These are phyloP conservation scores for Cordyceps cicadae DNA, from an alignment of 2,329 filamentous ascomycete species.

Conservation along the genomic window DNA sequence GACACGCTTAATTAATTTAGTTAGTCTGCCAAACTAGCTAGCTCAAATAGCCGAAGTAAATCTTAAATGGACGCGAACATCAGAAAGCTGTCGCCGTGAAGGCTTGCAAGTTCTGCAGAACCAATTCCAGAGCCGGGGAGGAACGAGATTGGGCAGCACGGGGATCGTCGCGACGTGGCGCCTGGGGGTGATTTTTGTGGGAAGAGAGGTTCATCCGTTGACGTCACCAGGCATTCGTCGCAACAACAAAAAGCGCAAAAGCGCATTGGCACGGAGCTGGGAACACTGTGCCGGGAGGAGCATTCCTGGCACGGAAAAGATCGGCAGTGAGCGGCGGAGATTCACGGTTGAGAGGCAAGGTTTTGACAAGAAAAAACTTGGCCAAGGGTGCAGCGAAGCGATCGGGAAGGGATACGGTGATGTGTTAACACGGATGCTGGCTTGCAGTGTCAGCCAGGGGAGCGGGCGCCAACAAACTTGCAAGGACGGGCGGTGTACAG, in stretches of 20 bases:
- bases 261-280: not conserved
- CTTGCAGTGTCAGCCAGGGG: not conserved
- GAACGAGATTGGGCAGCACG: not conserved
- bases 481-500: not conserved
- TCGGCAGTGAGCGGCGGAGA: too few species aligned
- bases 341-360: not conserved
- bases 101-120: too few species aligned
- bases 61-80: too few species aligned
- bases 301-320: not conserved
- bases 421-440: not conserved
- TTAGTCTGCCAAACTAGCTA: too few species aligned
- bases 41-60: too few species aligned
- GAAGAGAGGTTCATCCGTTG: not conserved
- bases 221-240: slow-evolving; percentile 1
- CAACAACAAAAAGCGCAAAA: not conserved
- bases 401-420: not conserved
- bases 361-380: not conserved
- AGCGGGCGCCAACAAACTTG: not conserved
- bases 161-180: not conserved
- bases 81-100: too few species aligned
- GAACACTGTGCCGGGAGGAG: not conserved
- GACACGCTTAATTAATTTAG: too few species aligned
- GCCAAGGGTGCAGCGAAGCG: not conserved
- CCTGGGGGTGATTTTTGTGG: not conserved
- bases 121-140: not conserved